Percentiles rank a stretch among this genome's conserved stretches.
phyloP scores from a whole-genome alignment of 2,329 filamentous ascomycete genomes.

The Aurifilum marmelostoma region DNA sequence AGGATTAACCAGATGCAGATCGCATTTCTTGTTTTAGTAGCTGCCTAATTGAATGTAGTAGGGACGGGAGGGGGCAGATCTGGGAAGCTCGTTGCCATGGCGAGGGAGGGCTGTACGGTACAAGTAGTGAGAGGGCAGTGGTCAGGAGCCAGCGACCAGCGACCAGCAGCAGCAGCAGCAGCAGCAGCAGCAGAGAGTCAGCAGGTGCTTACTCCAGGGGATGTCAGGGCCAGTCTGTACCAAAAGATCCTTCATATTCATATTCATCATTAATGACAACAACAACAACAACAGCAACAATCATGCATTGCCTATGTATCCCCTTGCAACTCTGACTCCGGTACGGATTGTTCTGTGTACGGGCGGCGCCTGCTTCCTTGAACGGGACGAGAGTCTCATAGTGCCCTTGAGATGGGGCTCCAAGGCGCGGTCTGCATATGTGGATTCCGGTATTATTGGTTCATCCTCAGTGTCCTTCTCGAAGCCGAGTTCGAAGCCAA shows the following conservation, averaged over 20 bases:
- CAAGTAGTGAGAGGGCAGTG: neutral
- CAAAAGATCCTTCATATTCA: neutral
- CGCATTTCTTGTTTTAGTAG: neutral
- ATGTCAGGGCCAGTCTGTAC: neutral
- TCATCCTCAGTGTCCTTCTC: neutral
- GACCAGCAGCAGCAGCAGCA: too few relatives aligned
- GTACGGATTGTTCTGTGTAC: too few relatives aligned
- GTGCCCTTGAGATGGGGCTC: neutral
- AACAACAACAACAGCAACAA: neutral
- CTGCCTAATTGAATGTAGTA: conserved; percentile 11
- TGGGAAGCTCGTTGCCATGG: conserved; percentile 12
- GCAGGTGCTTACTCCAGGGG: neutral
- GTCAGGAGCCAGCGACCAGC: neutral
- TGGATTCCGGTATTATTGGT: neutral
- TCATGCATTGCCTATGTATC: neutral
- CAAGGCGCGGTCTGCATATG: conserved; percentile 1
- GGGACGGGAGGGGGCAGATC: conserved; percentile 7
- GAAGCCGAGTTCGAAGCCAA: neutral
- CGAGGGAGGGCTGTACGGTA: neutral
- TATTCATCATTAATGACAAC: too few relatives aligned
- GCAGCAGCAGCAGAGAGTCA: too few relatives aligned
- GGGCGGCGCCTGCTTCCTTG: neutral
- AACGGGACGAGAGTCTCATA: neutral
- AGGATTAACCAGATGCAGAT: conserved; percentile 9
- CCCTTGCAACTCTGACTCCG: too few relatives aligned